Base-by-base conservation (phyloP, 805 yeast genomes). In the Metschnikowia shivogae region DNA sequence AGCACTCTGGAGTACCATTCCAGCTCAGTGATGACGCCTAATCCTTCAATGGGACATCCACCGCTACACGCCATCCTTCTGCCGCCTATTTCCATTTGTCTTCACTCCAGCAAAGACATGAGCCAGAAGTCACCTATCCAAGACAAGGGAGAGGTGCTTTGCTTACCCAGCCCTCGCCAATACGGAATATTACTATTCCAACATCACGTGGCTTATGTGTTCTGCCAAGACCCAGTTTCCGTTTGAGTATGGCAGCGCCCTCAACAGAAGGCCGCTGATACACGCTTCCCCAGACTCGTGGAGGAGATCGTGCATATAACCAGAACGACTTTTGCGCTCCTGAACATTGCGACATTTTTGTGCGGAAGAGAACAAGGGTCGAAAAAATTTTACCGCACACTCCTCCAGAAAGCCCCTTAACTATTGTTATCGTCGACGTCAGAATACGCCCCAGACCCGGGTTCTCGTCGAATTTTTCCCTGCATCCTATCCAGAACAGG, bases 371-470 rank as follows among this genome's bases (percentile, higher is more conserved):
- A 39, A 39, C 40, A 40, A 36, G 34, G 32, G 24, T 38, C 36
- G 37, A 41, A 36, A 49, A 49, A 49, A 27, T 49, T 50, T 48
- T 49, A 50, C 50, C 53, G 53, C 54, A 45, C 51, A 39, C 40
- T 42, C 48, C 51, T 42, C 32, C 50, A 39, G 39, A 41, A 47
- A 40, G 47, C 50, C 47, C 50, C 44, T 44, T 34, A 47, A 47
- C 20, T 31, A 31, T 22, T 35, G 42, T 28, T 39, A 31, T 31
- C 34, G 11, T 19, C 20, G 35, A 39, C 31, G 35, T 22, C 34
- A 30, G 36, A 39, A 13, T 11, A 31, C 35, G 30, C 42, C 42
- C 42, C 14, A 39, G 42, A 39, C 28, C 35, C 42, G 42, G 42
- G 42, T 22, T 30, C 20, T 22, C 14, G 13, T 24, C 35, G 14